These are phyloP conservation scores for Thelephora aurantiotincta DNA, from an alignment of 768 basidiomycete species.

Conservation along the genomic window DNA sequence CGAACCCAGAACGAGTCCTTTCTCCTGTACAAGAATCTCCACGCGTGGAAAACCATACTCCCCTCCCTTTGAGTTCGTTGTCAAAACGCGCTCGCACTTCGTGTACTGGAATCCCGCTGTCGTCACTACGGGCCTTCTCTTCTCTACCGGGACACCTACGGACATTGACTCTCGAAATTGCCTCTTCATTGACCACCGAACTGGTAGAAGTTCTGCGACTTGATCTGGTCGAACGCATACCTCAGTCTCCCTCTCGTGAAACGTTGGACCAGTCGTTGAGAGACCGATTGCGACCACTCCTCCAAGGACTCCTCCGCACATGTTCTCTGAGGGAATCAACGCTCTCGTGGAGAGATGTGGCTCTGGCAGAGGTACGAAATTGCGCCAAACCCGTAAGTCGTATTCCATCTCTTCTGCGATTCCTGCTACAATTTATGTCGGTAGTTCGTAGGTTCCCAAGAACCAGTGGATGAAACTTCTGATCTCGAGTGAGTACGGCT, in stretches of 20 bases:
- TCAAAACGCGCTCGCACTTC: conserved; percentile 18
- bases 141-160: conserved; percentile 63
- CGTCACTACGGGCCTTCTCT: conserved; percentile 57
- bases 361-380: conserved; percentile 42
- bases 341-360: conserved; percentile 56
- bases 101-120: conserved; percentile 33
- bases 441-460: too few relatives aligned
- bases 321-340: conserved; percentile 56
- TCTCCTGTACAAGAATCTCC: conserved; percentile 16
- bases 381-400: conserved; percentile 44
- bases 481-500: too few relatives aligned
- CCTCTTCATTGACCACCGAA: conserved; percentile 62
- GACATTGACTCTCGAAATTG: conserved; percentile 61
- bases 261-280: conserved; percentile 22
- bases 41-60: conserved; percentile 4
- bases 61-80: conserved; percentile 10
- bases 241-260: background rate
- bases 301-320: conserved; percentile 67
- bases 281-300: conserved; percentile 55
- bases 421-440: background rate
- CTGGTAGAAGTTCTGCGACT: conserved; percentile 54
- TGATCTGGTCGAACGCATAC: conserved; percentile 47
- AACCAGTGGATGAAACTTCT: too few relatives aligned
- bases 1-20: conserved; percentile 6
- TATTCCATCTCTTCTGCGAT: background rate